These are phyloP conservation scores for Ceratocystis smalleyi DNA, from an alignment of 2,329 filamentous ascomycete genomes.

Conservation along the genomic window DNA sequence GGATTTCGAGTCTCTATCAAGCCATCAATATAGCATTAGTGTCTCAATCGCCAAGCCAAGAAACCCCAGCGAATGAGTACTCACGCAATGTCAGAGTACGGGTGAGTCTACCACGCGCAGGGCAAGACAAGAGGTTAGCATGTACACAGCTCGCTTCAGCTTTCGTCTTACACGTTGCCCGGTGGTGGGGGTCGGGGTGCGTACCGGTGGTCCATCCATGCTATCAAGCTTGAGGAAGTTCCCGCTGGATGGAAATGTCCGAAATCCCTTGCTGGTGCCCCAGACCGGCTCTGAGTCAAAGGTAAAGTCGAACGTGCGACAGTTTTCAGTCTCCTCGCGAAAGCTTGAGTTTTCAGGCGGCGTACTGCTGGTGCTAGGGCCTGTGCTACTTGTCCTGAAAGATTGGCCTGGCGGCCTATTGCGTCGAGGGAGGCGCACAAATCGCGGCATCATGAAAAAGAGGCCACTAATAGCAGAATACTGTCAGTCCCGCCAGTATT, in stretches of 20 bases:
- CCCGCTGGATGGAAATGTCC: constrained; percentile 19
- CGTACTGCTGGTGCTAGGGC: background rate
- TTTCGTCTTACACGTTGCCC: no score
- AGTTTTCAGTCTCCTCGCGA: background rate
- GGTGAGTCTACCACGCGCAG: background rate
- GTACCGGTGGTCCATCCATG: constrained; percentile 18
- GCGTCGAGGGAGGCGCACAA: background rate
- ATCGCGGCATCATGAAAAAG: constrained; percentile 2
- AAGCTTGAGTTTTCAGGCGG: no score
- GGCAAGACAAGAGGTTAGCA: background rate
- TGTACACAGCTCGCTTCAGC: no score
- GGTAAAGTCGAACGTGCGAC: constrained; percentile 23
- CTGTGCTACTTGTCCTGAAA: background rate
- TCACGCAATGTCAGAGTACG: background rate
- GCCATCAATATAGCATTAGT: background rate
- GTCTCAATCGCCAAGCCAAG: background rate
- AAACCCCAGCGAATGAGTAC: background rate
- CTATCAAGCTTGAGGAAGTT: constrained; percentile 24
- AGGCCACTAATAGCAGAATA: background rate
- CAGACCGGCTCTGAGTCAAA: constrained; percentile 20
- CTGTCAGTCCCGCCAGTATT: no score
- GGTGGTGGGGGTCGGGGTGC: no score
- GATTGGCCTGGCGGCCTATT: background rate
- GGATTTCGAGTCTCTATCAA: constrained; percentile 23
- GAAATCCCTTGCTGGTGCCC: constrained; percentile 16